Percentiles rank a stretch among this genome's conserved stretches.
These are phyloP conservation scores for Chenopodium suecicum DNA, from an alignment of 148 eudicot genomes.

Conservation along the genomic window DNA sequence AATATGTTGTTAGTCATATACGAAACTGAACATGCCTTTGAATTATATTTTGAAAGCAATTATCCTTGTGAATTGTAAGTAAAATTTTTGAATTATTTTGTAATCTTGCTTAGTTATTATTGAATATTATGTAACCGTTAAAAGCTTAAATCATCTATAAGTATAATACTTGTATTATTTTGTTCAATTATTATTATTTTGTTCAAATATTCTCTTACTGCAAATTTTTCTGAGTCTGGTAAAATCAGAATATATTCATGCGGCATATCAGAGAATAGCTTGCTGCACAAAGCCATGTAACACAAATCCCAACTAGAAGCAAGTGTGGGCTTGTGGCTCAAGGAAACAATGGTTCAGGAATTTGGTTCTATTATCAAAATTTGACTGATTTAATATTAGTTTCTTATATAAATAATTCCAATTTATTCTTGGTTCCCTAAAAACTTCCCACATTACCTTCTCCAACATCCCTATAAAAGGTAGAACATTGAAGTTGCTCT, in stretches of 20 bases:
- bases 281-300: not conserved
- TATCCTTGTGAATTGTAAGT: slow-evolving; percentile 10
- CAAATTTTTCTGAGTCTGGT: not conserved
- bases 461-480: not conserved
- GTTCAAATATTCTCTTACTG: not conserved
- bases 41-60: not conserved
- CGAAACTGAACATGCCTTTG: not conserved
- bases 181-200: not conserved
- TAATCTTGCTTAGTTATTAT: not conserved
- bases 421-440: not conserved
- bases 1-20: not conserved
- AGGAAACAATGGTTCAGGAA: too few species aligned
- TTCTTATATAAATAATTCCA: too few species aligned
- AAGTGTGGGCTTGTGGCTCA: too few species aligned
- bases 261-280: not conserved
- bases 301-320: not conserved
- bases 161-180: not conserved
- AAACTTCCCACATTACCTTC: not conserved
- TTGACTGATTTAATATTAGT: too few species aligned
- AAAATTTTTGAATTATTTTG: not conserved
- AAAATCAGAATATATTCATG: not conserved
- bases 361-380: too few species aligned
- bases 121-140: not conserved
- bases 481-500: not conserved
- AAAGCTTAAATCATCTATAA: not conserved